Conservation (phyloP, 1,139 yeast genomes). For the Yamadazyma diospyri region DNA sequence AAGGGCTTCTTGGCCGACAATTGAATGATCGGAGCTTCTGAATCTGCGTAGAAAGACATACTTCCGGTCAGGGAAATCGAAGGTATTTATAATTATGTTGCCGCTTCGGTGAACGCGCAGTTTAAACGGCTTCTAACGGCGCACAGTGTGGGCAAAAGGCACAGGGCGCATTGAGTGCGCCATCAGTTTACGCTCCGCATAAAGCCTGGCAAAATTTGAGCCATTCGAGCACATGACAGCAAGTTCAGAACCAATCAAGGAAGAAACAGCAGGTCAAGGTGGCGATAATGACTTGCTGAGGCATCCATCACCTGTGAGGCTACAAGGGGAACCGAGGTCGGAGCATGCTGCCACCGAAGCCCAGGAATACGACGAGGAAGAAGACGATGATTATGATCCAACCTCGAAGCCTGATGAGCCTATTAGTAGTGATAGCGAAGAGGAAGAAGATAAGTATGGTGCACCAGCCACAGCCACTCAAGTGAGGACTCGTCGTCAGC, state of each 20-base stretch:
- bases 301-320: too few species aligned
- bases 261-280: too few species aligned
- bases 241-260: too few species aligned
- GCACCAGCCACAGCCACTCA: slow-evolving; percentile 31
- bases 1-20: slow-evolving; percentile 45
- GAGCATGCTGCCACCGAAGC: too few species aligned
- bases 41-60: slow-evolving; percentile 30
- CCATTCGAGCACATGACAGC: too few species aligned
- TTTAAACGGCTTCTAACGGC: not conserved
- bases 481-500: slow-evolving; percentile 39
- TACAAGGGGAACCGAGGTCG: too few species aligned
- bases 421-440: slow-evolving; percentile 22
- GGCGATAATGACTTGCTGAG: too few species aligned
- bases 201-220: slow-evolving; percentile 1
- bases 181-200: slow-evolving; percentile 1
- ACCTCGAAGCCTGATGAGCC: slow-evolving; percentile 23
- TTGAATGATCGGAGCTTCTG: slow-evolving; percentile 41
- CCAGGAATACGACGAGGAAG: slow-evolving; percentile 51
- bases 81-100: slow-evolving; percentile 1
- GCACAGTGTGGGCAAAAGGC: too few species aligned
- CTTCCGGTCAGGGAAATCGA: not conserved
- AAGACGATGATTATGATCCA: slow-evolving; percentile 64
- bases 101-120: too few species aligned
- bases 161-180: not conserved
- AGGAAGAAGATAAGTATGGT: slow-evolving; percentile 28